Evolutionary conservation across 768 basidiomycete species (phyloP).

Genomic region (Cyclocybe cylindracea): DNA sequence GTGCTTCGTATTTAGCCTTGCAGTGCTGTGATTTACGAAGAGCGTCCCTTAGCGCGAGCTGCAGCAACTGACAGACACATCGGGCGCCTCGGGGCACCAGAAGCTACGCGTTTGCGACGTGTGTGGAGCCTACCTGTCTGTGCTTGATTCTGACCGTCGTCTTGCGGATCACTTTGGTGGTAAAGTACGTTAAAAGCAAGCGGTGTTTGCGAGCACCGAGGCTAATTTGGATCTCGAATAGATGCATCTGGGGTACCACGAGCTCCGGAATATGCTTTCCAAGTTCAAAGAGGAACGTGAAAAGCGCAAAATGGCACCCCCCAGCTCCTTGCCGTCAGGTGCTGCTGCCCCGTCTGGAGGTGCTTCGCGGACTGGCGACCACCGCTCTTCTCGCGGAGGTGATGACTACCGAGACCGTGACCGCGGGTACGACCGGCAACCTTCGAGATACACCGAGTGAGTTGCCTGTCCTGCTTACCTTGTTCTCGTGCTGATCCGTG

Average conservation of each 20-base stretch:
- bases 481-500: constrained; percentile 29
- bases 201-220: constrained; percentile 19
- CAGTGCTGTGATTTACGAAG: constrained; percentile 5
- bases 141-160: constrained; percentile 97
- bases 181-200: constrained; percentile 63
- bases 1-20: constrained; percentile 20
- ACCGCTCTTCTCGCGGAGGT: constrained; percentile 48
- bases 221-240: constrained; percentile 31
- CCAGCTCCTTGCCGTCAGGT: constrained; percentile 39
- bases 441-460: constrained; percentile 70
- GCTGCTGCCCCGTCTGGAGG: constrained; percentile 36
- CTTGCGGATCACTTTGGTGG: constrained; percentile 99
- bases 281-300: constrained; percentile 92
- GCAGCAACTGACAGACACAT: constrained; percentile 95
- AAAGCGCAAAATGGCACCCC: constrained; percentile 66
- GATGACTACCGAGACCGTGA: constrained; percentile 68
- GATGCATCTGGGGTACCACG: constrained; percentile 99
- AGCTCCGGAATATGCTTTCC: constrained; percentile 89
- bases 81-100: constrained; percentile 99
- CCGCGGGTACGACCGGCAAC: constrained; percentile 67
- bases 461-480: constrained; percentile 31
- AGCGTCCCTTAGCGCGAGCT: constrained; percentile 70
- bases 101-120: constrained; percentile 99
- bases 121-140: constrained; percentile 98
- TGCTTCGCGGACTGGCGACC: constrained; percentile 38